Base-by-base conservation (phyloP, 306 rosid species). In the Mucuna pruriens region DNA sequence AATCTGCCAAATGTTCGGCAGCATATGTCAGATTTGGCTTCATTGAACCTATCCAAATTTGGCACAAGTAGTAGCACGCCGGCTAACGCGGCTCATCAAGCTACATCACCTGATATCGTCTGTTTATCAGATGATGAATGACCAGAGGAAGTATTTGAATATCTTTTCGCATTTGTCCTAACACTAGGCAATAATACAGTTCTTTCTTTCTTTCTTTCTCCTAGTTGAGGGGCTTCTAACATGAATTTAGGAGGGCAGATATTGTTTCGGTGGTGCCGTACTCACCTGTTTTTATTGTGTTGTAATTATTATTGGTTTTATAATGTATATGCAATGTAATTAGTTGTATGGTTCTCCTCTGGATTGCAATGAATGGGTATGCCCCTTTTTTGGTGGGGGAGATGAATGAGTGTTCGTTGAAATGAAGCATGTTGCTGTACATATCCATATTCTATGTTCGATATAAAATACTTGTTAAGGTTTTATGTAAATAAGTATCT, bases 51-150 rank as follows among this genome's bases (percentile, higher is more conserved):
- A 49, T 45, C 91, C 4, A 80, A 46, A 23, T 40, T 74, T 55
- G 76, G 83, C 66, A n/a, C 40, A 38, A 6, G 69, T 16, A 62
- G 71, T 33, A 78, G 77, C 61, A 12, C 19, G 19, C 78, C 17
- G 38, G 86, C 74, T 31, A 87, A 75, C 74, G 52, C 87, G 6
- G 48, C 74, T 39, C 74, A 51, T 71, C 77, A 84, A 45, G 64
- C 82, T 22, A 80, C 72, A 75, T 54, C 57, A 7, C 5, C 69
- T n/a, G 89, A 89, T 26, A 31, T 91, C 42, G 99, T 93, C 38
- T 95, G 86, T 84, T 86, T 95, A 84, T 95, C 99, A 0, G 97
- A 95, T 54, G 97, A 90, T 67, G 97, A 93, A 69, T 91, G 85
- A 90, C 90, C 79, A 39, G 33, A 7, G 55, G 17, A 17, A 67